phyloP scores from a whole-genome alignment of 768 basidiomycete genomes.

The Austroboletus festivus region DNA sequence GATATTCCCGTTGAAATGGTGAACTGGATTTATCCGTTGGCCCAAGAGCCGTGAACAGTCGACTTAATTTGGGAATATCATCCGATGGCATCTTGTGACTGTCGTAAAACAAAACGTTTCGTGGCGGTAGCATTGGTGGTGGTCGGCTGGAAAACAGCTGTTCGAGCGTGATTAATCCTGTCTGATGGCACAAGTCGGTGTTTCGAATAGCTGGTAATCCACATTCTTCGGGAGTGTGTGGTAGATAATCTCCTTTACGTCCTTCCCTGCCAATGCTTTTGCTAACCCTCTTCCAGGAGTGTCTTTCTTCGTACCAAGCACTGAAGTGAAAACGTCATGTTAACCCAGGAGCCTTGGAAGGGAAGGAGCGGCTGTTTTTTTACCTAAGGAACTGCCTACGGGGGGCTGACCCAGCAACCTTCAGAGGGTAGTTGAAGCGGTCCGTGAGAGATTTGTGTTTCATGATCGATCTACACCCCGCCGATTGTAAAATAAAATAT shows the following conservation, averaged over 20 bases:
- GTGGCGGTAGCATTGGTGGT: neutral
- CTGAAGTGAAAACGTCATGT: no score
- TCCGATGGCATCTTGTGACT: neutral
- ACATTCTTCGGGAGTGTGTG: neutral
- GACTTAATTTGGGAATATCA: neutral
- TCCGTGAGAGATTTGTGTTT: constrained; percentile 11
- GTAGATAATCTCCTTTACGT: no score
- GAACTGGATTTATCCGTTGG: neutral
- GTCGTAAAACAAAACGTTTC: neutral
- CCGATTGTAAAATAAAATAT: constrained; percentile 25
- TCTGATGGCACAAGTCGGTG: neutral
- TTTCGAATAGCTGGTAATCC: neutral
- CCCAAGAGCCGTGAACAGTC: neutral
- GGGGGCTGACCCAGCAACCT: no score
- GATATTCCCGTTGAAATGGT: neutral
- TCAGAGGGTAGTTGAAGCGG: neutral
- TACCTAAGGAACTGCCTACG: no score
- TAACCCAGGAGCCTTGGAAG: no score
- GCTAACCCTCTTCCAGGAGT: no score
- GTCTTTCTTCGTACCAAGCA: no score
- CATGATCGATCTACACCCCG: constrained; percentile 36
- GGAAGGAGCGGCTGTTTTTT: no score
- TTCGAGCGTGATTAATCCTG: neutral
- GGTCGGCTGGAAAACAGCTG: neutral
- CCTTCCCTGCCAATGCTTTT: no score